Conservation (phyloP, 2,329 filamentous ascomycete genomes). For the Verticillium nubilum region DNA sequence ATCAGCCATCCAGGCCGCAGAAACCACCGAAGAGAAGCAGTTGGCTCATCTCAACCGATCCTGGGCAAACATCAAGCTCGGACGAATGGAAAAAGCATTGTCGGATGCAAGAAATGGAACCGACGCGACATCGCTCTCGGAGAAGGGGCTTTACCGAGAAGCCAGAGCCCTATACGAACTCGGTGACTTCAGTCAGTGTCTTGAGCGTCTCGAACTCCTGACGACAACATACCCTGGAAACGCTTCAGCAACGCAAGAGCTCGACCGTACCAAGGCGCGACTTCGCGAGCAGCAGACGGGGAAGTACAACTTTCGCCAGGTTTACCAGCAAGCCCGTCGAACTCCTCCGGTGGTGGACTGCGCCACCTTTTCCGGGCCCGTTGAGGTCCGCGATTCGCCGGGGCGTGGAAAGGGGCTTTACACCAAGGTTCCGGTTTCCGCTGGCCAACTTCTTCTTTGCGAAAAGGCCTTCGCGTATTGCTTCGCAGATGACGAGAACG, state of each 20-base stretch:
- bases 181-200: slow-evolving; percentile 27
- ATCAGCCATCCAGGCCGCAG: slow-evolving; percentile 22
- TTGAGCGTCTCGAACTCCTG: slow-evolving; percentile 26
- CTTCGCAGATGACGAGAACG: slow-evolving; percentile 18
- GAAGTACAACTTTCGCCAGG: slow-evolving; percentile 28
- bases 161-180: slow-evolving; percentile 39
- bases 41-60: slow-evolving; percentile 30
- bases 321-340: slow-evolving; percentile 29
- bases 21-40: slow-evolving; percentile 27
- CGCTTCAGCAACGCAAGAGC: slow-evolving; percentile 18
- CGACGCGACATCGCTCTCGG: slow-evolving; percentile 16
- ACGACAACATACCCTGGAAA: slow-evolving; percentile 27
- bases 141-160: slow-evolving; percentile 39
- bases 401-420: slow-evolving; percentile 45
- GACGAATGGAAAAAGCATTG: slow-evolving; percentile 22
- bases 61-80: slow-evolving; percentile 23
- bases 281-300: slow-evolving; percentile 32
- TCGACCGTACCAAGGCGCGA: slow-evolving; percentile 22
- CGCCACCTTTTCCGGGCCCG: slow-evolving; percentile 36
- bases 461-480: slow-evolving; percentile 49
- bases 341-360: slow-evolving; percentile 37
- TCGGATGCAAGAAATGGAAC: slow-evolving; percentile 17
- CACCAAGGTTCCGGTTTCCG: slow-evolving; percentile 36
- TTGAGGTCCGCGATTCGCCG: slow-evolving; percentile 31
- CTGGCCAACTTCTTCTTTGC: slow-evolving; percentile 47